phyloP scores from a whole-genome alignment of 306 rosid species.

The Cicer chorassanicum region DNA sequence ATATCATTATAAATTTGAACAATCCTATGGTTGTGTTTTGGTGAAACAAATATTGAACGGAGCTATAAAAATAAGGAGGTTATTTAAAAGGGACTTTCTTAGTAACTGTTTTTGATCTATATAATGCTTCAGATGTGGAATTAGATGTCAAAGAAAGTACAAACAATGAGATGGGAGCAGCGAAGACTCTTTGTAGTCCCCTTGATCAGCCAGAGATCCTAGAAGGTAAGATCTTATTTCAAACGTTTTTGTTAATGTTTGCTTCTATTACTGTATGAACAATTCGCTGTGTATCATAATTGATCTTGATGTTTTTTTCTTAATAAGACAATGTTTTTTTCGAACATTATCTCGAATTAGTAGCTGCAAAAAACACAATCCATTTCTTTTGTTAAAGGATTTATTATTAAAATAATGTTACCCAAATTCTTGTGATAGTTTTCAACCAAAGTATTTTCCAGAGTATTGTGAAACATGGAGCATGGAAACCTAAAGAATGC shows the following conservation, averaged over 20 bases:
- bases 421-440: too few relatives aligned
- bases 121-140: slow-evolving; percentile 66
- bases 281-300: too few relatives aligned
- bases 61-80: background rate
- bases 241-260: background rate
- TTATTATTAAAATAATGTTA: too few relatives aligned
- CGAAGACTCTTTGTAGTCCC: slow-evolving; percentile 77
- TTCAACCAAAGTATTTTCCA: too few relatives aligned
- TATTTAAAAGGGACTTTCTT: background rate
- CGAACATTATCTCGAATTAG: too few relatives aligned
- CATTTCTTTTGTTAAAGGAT: too few relatives aligned
- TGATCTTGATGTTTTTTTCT: background rate
- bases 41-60: too few relatives aligned
- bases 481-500: too few relatives aligned
- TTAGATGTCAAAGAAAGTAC: slow-evolving; percentile 82
- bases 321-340: too few relatives aligned
- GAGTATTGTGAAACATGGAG: too few relatives aligned
- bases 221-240: slow-evolving; percentile 67
- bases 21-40: background rate
- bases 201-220: slow-evolving; percentile 88
- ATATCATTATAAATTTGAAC: background rate
- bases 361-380: too few relatives aligned
- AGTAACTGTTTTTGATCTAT: background rate
- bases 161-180: slow-evolving; percentile 88
- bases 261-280: too few relatives aligned